Percentiles rank a stretch among this genome's conserved stretches.
Conservation (phyloP, 176 grass and related monocot species). For the Alopecurus myosuroides region DNA sequence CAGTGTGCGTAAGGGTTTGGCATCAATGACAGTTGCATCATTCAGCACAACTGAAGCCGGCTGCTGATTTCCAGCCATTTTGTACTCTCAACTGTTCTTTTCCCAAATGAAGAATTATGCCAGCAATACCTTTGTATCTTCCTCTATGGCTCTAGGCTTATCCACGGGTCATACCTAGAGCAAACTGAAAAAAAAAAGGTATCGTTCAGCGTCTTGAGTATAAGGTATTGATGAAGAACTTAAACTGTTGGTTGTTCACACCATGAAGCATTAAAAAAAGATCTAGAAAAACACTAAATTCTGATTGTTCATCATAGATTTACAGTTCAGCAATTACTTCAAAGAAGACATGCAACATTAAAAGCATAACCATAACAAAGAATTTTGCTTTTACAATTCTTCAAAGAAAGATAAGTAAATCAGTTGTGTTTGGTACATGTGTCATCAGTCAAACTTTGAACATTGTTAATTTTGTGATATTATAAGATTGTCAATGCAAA, state of each 20-base stretch:
- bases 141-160: neutral
- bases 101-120: neutral
- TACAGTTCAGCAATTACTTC: neutral
- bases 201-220: neutral
- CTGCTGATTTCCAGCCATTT: slow-evolving; percentile 44
- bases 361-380: neutral
- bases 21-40: neutral
- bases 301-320: neutral
- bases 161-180: neutral
- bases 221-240: neutral
- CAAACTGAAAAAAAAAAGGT: neutral
- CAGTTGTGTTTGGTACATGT: neutral
- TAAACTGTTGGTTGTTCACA: neutral
- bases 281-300: neutral
- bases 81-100: neutral
- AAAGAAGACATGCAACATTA: neutral
- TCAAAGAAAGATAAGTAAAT: neutral
- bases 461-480: neutral
- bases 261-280: neutral
- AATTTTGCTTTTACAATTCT: neutral
- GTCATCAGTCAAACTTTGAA: neutral
- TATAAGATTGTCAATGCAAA: neutral
- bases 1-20: neutral
- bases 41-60: slow-evolving; percentile 4
- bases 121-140: neutral